These are phyloP conservation scores for Scleroderma citrinum DNA, from an alignment of 768 basidiomycete species.

Conservation along the genomic window DNA sequence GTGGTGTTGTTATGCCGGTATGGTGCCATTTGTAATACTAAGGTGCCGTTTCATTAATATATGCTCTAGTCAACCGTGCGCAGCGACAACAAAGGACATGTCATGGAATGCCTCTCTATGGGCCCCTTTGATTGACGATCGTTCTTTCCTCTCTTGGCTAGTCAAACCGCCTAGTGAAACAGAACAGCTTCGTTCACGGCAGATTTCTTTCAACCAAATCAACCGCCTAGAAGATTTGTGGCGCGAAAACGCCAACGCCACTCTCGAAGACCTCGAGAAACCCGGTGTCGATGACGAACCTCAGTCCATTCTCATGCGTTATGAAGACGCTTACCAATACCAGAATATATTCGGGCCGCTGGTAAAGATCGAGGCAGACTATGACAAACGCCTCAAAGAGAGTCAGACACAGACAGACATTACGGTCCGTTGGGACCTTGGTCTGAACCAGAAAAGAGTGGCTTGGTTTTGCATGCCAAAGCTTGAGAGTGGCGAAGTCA, in stretches of 20 bases:
- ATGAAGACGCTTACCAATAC: slow-evolving; percentile 99
- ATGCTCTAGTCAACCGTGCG: slow-evolving; percentile 83
- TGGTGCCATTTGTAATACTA: slow-evolving; percentile 21
- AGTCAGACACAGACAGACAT: slow-evolving; percentile 98
- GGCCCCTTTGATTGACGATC: slow-evolving; percentile 98
- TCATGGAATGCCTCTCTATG: slow-evolving; percentile 98
- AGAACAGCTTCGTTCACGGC: slow-evolving; percentile 92
- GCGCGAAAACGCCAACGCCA: slow-evolving; percentile 94
- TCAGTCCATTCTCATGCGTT: slow-evolving; percentile 81
- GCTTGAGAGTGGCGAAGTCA: slow-evolving; percentile 95
- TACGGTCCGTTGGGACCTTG: slow-evolving; percentile 93
- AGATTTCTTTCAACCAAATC: slow-evolving; percentile 96
- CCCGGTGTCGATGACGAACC: slow-evolving; percentile 98
- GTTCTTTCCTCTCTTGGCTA: slow-evolving; percentile 98
- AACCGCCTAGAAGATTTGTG: slow-evolving; percentile 96
- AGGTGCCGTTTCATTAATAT: not conserved
- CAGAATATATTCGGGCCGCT: slow-evolving; percentile 99
- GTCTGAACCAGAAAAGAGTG: slow-evolving; percentile 97
- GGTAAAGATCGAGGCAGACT: slow-evolving; percentile 99
- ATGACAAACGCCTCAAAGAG: slow-evolving; percentile 96
- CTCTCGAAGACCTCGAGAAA: slow-evolving; percentile 94
- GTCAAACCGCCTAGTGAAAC: slow-evolving; percentile 96
- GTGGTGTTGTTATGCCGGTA: slow-evolving; percentile 96
- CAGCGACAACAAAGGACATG: slow-evolving; percentile 94
- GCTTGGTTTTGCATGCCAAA: slow-evolving; percentile 97